Conservation (phyloP, 768 basidiomycete genomes). For the Mrakia gelida region DNA sequence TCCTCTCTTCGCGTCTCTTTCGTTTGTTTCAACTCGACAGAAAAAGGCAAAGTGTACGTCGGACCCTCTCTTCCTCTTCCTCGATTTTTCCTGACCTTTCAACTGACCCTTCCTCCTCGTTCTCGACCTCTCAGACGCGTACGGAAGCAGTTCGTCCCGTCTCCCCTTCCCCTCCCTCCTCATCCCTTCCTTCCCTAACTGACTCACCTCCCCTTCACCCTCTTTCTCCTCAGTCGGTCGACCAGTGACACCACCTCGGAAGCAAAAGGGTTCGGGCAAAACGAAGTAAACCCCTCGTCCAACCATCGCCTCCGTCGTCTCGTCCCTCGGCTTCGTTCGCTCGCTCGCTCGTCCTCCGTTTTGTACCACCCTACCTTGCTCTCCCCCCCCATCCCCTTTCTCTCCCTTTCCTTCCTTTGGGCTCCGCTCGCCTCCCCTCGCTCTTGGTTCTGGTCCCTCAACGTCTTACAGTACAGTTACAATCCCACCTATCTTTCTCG, state of each 20-base stretch:
- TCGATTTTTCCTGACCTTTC: neutral
- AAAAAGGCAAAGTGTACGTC: neutral
- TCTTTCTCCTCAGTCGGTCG: neutral
- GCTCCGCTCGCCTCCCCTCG: no score
- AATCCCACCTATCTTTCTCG: no score
- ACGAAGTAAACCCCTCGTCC: neutral
- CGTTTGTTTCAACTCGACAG: neutral
- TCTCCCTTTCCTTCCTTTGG: no score
- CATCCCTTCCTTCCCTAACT: neutral
- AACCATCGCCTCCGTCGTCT: no score
- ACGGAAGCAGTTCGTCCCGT: neutral
- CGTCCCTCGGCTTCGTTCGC: no score
- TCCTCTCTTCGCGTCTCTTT: no score
- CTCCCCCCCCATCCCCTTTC: no score
- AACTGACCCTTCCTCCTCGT: neutral
- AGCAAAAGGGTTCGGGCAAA: slow-evolving; percentile 15
- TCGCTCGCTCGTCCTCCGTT: no score
- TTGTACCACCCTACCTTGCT: no score
- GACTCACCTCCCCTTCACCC: neutral
- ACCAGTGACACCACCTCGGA: slow-evolving; percentile 30
- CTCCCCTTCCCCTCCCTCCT: neutral
- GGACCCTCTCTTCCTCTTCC: neutral
- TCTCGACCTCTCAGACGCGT: slow-evolving; percentile 3
- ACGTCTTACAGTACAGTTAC: no score
- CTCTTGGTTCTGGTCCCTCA: no score